Evolutionary conservation across 371 early-diverging fungal genomes (phyloP), one percentile per base, ranked within the genome.

Genomic region (Smittium mucronatum): DNA sequence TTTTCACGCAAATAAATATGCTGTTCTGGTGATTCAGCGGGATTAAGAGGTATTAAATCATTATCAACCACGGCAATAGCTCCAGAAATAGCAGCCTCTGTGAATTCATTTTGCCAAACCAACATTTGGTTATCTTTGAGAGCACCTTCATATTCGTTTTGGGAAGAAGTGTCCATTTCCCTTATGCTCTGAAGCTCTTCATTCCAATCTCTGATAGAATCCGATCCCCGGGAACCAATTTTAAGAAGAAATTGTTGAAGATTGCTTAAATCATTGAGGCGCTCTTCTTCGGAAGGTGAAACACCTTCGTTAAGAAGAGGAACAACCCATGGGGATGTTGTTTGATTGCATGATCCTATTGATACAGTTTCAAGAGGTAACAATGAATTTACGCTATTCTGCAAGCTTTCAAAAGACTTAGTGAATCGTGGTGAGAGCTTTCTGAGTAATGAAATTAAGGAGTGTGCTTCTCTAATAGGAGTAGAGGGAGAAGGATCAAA

Each of bases 1-100:
- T 93, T 94, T 83, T 94, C 93, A 80, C 93, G 88, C 60, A 94
- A 81, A 71, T 82, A 95, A 92, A 95, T 95, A 75, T 93, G 90
- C 47, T 87, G 84, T 34, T 88, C 88, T 15, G 78, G 81, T 0
- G 88, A 73, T 57, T 93, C 94, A 32, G 82, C 67, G 33, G 93
- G 94, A 78, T 93, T 93, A 70, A 94, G 74, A 1, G 93, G 85
- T 15, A 85, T 74, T 31, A 93, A 85, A 60, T 88, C 84, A 58
- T 91, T 89, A 36, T 90, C 85, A 34, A 92, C 88, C 36, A 95
- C 89, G 25, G 89, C 86, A 76, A 89, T 83, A 2, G 91, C 95
- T 16, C 93, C 95, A 28, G 84, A 82, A 35, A 88, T 83, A 58
- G 94, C 94, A 31, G 94, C 92, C 36, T 93, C 95, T 1, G 91